Base-by-base conservation (phyloP, 228 moss, liverwort and hornwort species). In the Sphagnum magellanicum region DNA sequence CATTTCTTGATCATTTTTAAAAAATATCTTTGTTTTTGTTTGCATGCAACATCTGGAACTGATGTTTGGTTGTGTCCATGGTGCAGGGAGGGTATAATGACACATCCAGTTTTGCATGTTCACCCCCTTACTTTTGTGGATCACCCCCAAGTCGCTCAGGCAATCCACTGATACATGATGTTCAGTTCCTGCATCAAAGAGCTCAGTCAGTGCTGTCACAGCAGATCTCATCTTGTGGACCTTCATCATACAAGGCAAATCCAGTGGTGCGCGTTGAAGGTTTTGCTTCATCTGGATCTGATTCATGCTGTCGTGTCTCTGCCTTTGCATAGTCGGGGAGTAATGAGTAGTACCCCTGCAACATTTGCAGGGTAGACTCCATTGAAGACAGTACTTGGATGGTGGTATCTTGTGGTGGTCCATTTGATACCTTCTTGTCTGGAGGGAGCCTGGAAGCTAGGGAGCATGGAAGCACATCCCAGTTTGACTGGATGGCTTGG, bases 111-210 rank as follows among this genome's bases (percentile, higher is more conserved):
- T 92, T 91, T 80, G 91, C 91, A 46, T 96, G 95, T 68, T 96
- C 95, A 68, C 95, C 95, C 0, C 95, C 95, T n/a, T 96, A 96
- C 65, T 96, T 88, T 71, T 89, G 88, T 67, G 95, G 95, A 5
- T 96, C 95, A 5, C 95, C 95, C 5, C 95, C 95, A 4, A 92
- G 72, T 73, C 90, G 95, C n/a, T 84, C 95, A 5, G 92, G 91
- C 5, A 96, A 96, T 46, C 95, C 95, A 14, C 88, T 96, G 47
- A 91, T 96, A 63, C 95, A 96, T 52, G 95, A 96, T 70, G 95
- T 91, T 77, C 92, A 96, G 89, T 96, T 96, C 66, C 84, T 86
- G 53, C 95, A 92, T 78, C 92, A 92, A 79, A 86, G 91, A 81
- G 76, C 89, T 1, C 89, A 92, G 51, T 80, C 91, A 7, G 88